Evolutionary conservation across 2,329 filamentous ascomycete species (phyloP).

Genomic region (Fusarium kyushuense): DNA sequence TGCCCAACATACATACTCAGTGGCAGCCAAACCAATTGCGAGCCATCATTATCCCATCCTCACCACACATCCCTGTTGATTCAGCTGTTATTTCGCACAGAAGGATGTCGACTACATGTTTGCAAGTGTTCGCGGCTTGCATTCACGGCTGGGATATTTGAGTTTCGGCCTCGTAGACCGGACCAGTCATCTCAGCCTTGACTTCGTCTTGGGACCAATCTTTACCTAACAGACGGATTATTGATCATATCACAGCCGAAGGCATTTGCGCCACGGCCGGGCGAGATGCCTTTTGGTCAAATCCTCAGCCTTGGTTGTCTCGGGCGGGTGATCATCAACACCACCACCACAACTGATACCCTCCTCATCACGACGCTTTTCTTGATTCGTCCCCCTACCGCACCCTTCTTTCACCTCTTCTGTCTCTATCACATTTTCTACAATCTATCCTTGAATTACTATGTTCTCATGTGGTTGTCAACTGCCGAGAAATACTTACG

Average conservation of each 20-base stretch:
- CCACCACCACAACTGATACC: conserved; percentile 37
- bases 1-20: conserved; percentile 19
- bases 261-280: conserved; percentile 34
- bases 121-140: conserved; percentile 35
- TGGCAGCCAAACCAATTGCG: conserved; percentile 33
- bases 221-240: conserved; percentile 14
- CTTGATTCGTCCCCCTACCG: conserved; percentile 38
- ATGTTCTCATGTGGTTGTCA: conserved; percentile 30
- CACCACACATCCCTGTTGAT: conserved; percentile 26
- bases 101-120: conserved; percentile 1
- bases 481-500: conserved; percentile 37
- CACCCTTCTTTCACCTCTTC: conserved; percentile 28
- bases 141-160: conserved; percentile 13
- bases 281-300: conserved; percentile 28
- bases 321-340: conserved; percentile 47
- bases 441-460: conserved; percentile 14
- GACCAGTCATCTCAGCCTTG: conserved; percentile 12
- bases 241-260: conserved; percentile 15
- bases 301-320: conserved; percentile 44
- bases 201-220: conserved; percentile 23
- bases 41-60: conserved; percentile 12
- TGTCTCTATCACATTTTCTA: conserved; percentile 12
- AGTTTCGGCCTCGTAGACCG: conserved; percentile 23
- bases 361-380: conserved; percentile 36
- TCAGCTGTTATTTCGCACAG: conserved; percentile 16